Evolutionary conservation across 805 yeast genomes (phyloP), one percentile per base, ranked within the genome.

Genomic region (Candida xiaguanensis): DNA sequence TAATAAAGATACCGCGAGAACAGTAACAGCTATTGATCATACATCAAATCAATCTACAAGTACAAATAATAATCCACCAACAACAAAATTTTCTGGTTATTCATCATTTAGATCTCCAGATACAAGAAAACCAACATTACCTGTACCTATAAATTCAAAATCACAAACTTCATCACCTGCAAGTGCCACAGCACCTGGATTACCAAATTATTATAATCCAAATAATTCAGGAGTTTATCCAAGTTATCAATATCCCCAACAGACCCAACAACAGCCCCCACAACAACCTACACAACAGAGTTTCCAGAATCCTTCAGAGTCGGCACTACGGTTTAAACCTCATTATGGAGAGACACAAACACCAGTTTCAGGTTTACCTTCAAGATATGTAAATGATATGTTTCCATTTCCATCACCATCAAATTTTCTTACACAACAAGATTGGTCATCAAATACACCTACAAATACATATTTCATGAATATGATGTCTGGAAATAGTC

Each of bases 331-430:
- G n/a, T 41, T 37, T 13, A 31, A 35, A 13, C 25, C 17, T 15
- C 41, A 32, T 14, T 48, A 16, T 18, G 67, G 82, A 9, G 88
- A 82, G n/a, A n/a, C n/a, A 28, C 88, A 82, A 44, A 80, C 89
- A 0, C 87, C 90, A 3, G 58, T 83, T 2, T 82, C 83, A 5
- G 81, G 79, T 0, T 62, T 85, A 17, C 44, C 44, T 5, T 36
- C 40, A 13, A 90, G 84, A 37, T 85, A 80, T 50, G 78, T 84
- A 30, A 74, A 74, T 42, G 95, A 85, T 50, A 66, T 82, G 54
- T 78, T 86, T 51, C 90, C 89, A 22, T 83, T 91, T 5, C 96
- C 96, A 0, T 75, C 44, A 11, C 44, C 44, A n/a, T 41, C 80
- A n/a, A 83, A 77, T 45, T 79, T 80, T 48, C 85, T 83, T 50